Evolutionary conservation across 768 basidiomycete genomes (phyloP), one percentile per base, ranked within the genome.

Genomic region (Postia placenta): DNA sequence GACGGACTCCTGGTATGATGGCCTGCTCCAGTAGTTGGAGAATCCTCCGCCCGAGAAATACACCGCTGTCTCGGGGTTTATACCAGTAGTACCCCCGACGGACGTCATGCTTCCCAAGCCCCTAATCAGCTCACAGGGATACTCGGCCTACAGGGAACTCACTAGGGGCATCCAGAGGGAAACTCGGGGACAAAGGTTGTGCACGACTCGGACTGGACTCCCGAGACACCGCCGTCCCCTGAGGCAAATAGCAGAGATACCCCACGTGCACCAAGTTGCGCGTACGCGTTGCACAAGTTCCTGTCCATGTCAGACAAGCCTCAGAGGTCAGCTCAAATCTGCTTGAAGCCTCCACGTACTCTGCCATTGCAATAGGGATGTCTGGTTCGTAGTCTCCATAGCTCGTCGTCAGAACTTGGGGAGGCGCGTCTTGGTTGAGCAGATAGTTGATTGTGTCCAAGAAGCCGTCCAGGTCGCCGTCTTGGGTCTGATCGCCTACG

Each of bases 321-420:
- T n/a, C n/a, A n/a, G n/a, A n/a, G n/a, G n/a, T n/a, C n/a, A n/a
- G 9, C 9, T n/a, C 33, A 22, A 24, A 4, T n/a, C n/a, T n/a
- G n/a, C n/a, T n/a, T n/a, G n/a, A n/a, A n/a, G n/a, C n/a, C n/a
- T n/a, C 19, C 9, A 39, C 74, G 43, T 78, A 79, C 24, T 24
- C 55, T 3, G 83, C 81, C 51, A 75, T 82, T 37, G 62, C 66
- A 47, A 60, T 46, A 11, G 84, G 80, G 20, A 87, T 79, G 73
- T 81, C 78, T 57, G 82, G 80, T 49, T 90, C 87, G 53, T 79
- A 74, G 42, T 87, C 81, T 4, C 76, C 82, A 59, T 88, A 90
- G 55, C 82, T 85, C 0, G 83, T 88, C 0, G 85, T 59, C 23
- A 88, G 80, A 7, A 77, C 69, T 50, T 76, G 72, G 11, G 85